A percentile compares a stretch with the other conserved stretches of the same genome.
phyloP scores from a whole-genome alignment of 1,284 basidiomycete genomes.

The Apiotrichum akiyoshidainum region DNA sequence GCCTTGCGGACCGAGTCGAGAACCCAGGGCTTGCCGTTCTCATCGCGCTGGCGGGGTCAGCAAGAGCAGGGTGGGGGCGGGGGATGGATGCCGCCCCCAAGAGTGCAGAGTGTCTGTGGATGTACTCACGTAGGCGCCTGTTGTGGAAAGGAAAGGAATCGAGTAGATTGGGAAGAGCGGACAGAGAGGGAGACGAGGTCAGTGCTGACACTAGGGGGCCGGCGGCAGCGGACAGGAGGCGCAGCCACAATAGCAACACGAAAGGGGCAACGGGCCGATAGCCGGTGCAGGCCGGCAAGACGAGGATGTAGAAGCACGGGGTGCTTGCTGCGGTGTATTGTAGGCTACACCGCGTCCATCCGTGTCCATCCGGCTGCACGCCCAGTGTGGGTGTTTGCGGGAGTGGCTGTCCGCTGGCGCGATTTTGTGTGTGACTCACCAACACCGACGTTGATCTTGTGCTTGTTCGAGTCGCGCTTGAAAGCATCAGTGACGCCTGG shows the following conservation, averaged over 20 bases:
- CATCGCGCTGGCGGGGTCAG: slow-evolving; percentile 74
- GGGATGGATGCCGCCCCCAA: too few relatives aligned
- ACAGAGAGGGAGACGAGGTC: slow-evolving; percentile 1
- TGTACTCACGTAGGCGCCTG: slow-evolving; percentile 21
- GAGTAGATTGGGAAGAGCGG: not conserved
- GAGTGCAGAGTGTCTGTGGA: too few relatives aligned
- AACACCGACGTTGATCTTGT: slow-evolving; percentile 96
- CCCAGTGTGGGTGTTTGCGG: too few relatives aligned
- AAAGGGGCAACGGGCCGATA: not conserved
- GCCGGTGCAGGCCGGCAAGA: not conserved
- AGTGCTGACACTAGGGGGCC: not conserved
- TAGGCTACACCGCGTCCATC: not conserved
- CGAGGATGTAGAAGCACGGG: not conserved
- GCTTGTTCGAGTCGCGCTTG: slow-evolving; percentile 72
- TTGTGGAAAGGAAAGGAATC: not conserved
- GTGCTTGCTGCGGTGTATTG: too few relatives aligned
- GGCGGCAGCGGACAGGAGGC: not conserved
- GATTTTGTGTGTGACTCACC: slow-evolving; percentile 51
- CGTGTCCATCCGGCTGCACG: not conserved
- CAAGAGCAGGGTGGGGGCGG: not conserved
- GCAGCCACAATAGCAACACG: not conserved
- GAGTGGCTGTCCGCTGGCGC: not conserved
- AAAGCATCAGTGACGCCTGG: slow-evolving; percentile 40
- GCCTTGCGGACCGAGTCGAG: slow-evolving; percentile 84
- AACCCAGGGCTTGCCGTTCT: slow-evolving; percentile 91